Percentiles rank a stretch among this genome's conserved stretches.
Conservation (phyloP, 78 protist genomes). For the Polysphondylium violaceum region DNA sequence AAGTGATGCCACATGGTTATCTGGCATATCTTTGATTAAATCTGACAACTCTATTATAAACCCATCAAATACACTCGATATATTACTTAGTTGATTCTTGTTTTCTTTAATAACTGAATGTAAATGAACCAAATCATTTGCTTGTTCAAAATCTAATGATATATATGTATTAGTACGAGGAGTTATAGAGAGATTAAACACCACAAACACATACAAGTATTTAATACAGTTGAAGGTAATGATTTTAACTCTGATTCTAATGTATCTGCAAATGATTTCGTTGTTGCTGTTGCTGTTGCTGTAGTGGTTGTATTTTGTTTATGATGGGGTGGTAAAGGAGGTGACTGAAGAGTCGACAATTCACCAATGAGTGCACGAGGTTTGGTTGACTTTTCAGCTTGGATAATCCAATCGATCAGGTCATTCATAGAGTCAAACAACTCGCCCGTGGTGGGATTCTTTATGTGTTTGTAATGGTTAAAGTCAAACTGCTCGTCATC, state of each 20-base stretch:
- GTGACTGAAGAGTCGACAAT: too few species aligned
- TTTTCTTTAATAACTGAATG: conserved; percentile 37
- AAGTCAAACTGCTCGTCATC: conserved; percentile 5
- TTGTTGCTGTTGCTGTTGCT: not conserved
- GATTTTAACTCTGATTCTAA: conserved; percentile 45
- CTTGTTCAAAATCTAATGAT: conserved; percentile 39
- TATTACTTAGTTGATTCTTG: not conserved
- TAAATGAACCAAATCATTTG: conserved; percentile 43
- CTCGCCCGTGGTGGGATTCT: too few species aligned
- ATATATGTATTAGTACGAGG: not conserved
- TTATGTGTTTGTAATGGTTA: conserved; percentile 19
- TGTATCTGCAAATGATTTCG: not conserved
- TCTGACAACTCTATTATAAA: conserved; percentile 29
- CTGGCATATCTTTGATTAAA: conserved; percentile 77
- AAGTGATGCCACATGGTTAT: conserved; percentile 44
- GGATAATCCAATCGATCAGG: too few species aligned
- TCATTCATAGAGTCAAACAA: too few species aligned
- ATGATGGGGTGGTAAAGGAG: not conserved
- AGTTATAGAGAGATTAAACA: not conserved
- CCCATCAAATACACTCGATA: conserved; percentile 31
- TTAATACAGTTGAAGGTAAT: conserved; percentile 40
- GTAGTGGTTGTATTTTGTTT: not conserved
- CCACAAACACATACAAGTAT: conserved; percentile 39
- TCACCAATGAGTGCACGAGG: too few species aligned
- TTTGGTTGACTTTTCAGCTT: too few species aligned